These are phyloP conservation scores for Grosmannia penicillata DNA, from an alignment of 2,329 filamentous ascomycete genomes.

Conservation along the genomic window DNA sequence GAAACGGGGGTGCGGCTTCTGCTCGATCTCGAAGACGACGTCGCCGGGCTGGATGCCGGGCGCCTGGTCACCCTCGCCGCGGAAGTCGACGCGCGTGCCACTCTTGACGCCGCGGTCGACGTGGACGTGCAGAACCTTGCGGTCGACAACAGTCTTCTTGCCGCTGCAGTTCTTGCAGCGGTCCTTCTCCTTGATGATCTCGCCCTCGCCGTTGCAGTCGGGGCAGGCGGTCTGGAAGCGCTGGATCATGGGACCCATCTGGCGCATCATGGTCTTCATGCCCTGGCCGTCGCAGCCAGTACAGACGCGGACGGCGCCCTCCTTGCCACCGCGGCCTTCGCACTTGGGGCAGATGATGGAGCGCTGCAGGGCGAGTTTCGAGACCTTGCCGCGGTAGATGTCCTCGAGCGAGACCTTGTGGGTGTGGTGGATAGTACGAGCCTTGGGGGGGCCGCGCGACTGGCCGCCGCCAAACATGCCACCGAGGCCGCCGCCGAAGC, in stretches of 20 bases:
- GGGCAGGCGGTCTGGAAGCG: slow-evolving; percentile 98
- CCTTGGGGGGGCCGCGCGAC: slow-evolving; percentile 69
- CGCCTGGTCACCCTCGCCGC: slow-evolving; percentile 89
- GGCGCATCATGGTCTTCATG: slow-evolving; percentile 99
- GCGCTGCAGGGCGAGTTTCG: slow-evolving; percentile 92
- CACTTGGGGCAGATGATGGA: slow-evolving; percentile 95
- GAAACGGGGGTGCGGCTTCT: slow-evolving; percentile 95
- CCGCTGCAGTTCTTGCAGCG: slow-evolving; percentile 91
- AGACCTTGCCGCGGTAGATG: slow-evolving; percentile 95
- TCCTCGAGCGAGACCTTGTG: slow-evolving; percentile 98
- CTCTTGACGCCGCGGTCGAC: slow-evolving; percentile 88
- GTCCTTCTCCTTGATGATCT: slow-evolving; percentile 93
- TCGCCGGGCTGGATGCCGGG: slow-evolving; percentile 89
- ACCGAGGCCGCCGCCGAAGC: slow-evolving; percentile 57
- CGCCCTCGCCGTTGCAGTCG: slow-evolving; percentile 94
- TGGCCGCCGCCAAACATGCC: slow-evolving; percentile 67
- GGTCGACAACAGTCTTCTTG: slow-evolving; percentile 96
- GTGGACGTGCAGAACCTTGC: slow-evolving; percentile 96
- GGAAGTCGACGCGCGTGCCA: slow-evolving; percentile 94
- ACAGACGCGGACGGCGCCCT: slow-evolving; percentile 92
- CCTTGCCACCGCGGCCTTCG: slow-evolving; percentile 87
- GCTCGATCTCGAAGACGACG: slow-evolving; percentile 96
- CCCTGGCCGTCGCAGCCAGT: slow-evolving; percentile 80
- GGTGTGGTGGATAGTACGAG: slow-evolving; percentile 91
- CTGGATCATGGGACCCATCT: slow-evolving; percentile 99